Conservation (phyloP, 2,329 filamentous ascomycete genomes). For the Xylogone sp. region DNA sequence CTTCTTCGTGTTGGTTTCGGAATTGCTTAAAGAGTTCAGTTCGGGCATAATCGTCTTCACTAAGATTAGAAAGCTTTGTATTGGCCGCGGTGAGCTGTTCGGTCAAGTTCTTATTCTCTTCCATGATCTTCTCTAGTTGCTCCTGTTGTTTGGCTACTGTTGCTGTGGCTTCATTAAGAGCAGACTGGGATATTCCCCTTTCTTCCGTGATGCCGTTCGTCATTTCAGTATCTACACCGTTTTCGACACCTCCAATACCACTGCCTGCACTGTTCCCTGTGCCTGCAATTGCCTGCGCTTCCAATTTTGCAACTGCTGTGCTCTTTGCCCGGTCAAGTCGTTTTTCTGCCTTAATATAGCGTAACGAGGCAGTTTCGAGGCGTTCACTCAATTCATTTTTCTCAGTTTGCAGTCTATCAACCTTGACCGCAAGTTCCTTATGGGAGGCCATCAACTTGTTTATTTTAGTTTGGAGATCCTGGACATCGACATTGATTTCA, state of each 20-base stretch:
- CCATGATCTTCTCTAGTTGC: conserved; percentile 75
- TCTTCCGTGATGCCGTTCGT: conserved; percentile 55
- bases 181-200: conserved; percentile 66
- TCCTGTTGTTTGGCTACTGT: conserved; percentile 80
- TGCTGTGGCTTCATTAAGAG: conserved; percentile 74
- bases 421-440: conserved; percentile 73
- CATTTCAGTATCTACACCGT: conserved; percentile 41
- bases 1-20: conserved; percentile 85
- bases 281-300: conserved; percentile 79
- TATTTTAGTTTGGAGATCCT: conserved; percentile 71
- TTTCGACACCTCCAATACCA: conserved; percentile 37
- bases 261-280: conserved; percentile 38
- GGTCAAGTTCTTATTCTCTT: conserved; percentile 69
- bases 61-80: conserved; percentile 63
- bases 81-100: conserved; percentile 77
- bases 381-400: conserved; percentile 84
- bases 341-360: conserved; percentile 94
- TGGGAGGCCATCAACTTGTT: conserved; percentile 73
- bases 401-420: conserved; percentile 72
- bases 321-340: conserved; percentile 89
- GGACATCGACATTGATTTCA: conserved; percentile 61
- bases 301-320: conserved; percentile 83
- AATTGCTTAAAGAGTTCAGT: conserved; percentile 93
- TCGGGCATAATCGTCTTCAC: conserved; percentile 90
- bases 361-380: conserved; percentile 80